phyloP scores from a whole-genome alignment of 495 filamentous ascomycete species.

The Extremus antarcticus region DNA sequence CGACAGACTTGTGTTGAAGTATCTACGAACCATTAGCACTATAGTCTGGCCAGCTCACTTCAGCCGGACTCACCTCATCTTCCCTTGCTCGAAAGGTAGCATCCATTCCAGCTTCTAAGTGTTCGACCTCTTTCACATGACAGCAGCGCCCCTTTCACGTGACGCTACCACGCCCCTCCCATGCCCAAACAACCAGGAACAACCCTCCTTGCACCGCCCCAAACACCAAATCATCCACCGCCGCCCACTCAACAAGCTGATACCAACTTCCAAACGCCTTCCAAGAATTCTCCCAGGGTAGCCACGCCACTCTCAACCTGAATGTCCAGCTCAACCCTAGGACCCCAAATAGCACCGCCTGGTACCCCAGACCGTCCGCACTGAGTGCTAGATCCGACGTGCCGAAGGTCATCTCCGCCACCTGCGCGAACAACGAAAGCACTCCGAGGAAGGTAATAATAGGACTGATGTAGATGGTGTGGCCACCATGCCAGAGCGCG shows the following conservation, averaged over 20 bases:
- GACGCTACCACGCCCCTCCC: no score
- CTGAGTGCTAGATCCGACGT: neutral
- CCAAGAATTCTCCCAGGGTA: neutral
- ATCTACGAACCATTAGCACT: no score
- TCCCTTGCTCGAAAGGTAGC: no score
- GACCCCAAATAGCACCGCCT: neutral
- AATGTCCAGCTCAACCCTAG: neutral
- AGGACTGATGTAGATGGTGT: neutral
- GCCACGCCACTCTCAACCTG: neutral
- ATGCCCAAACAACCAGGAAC: no score
- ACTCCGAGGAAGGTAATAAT: neutral
- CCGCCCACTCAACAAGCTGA: neutral
- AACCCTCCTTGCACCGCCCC: neutral
- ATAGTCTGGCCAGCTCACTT: no score
- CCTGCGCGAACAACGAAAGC: neutral
- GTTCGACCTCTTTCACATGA: no score
- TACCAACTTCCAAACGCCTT: neutral
- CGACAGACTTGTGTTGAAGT: no score
- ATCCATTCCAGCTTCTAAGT: no score
- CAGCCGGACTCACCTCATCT: no score
- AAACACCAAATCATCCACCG: neutral
- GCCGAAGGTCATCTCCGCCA: neutral
- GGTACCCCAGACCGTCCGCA: neutral
- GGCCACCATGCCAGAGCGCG: neutral
- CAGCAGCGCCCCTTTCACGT: no score